Evolutionary conservation across 768 basidiomycete genomes (phyloP), one percentile per base, ranked within the genome.

Genomic region (Lactarius trivialis): DNA sequence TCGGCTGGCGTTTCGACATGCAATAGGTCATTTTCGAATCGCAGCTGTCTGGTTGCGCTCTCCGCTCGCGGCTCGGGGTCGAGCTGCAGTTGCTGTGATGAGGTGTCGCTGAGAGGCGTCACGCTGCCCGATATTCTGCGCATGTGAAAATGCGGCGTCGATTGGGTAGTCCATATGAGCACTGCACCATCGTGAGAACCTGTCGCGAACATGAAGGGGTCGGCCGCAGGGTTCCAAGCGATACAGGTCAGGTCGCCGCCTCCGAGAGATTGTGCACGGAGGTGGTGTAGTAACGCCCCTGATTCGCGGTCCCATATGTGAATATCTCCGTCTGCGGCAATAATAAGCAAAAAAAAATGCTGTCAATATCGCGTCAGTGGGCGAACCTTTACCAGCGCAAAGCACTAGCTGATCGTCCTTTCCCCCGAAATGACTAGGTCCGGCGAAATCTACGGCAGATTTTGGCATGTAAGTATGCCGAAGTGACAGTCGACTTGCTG

Each of bases 301-400:
- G 86, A 87, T 73, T 91, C 89, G 62, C 85, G 82, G 68, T 93
- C 91, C 91, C 91, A 93, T 14, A 92, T 88, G 69, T 89, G 86
- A 15, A 93, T 85, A 68, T 91, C 88, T 4, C 91, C 91, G 63
- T 82, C 90, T 91, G 63, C 50, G 49, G 21, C 45, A 60, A n/a
- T 55, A 60, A 33, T 15, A 54, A 54, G 30, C 41, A 24, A 58
- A 26, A 51, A 28, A 41, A 34, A 64, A 30, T n/a, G n/a, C 60
- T 37, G 43, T 60, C 4, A 30, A 36, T 58, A 8, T 51, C 56
- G 50, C 17, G 4, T 14, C 28, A n/a, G 24, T 21, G 11, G 28
- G 68, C 73, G 41, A 54, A 83, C 89, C 79, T 82, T 92, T 91
- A 7, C 85, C 84, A 43, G 86, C 86, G 68, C 89, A 88, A 5